Percentiles rank a stretch among this genome's conserved stretches.
phyloP scores from a whole-genome alignment of 2,329 filamentous ascomycete genomes.

The Alternaria angustiovoidea region DNA sequence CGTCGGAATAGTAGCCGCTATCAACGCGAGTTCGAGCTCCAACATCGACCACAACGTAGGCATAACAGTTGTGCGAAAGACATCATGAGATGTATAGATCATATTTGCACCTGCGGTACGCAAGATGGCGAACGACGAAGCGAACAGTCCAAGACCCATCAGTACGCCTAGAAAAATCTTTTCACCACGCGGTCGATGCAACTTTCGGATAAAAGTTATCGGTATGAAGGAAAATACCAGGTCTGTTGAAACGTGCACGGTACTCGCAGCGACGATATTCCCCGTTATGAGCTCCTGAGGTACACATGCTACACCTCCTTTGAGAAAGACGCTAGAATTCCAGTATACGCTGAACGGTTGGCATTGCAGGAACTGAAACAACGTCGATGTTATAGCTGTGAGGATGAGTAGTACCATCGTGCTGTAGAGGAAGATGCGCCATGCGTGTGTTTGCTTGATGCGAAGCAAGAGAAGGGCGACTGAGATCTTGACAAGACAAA shows the following conservation, averaged over 20 bases:
- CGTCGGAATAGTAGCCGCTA: constrained; percentile 39
- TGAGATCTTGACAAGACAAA: constrained; percentile 35
- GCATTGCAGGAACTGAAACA: constrained; percentile 39
- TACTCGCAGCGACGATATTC: constrained; percentile 32
- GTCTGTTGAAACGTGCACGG: constrained; percentile 28
- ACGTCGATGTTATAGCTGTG: constrained; percentile 27
- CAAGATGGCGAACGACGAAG: constrained; percentile 30
- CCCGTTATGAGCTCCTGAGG: constrained; percentile 25
- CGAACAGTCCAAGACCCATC: constrained; percentile 37
- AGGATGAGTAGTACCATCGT: constrained; percentile 28
- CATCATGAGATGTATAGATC: constrained; percentile 25
- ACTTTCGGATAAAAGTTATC: constrained; percentile 32
- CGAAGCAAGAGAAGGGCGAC: constrained; percentile 36
- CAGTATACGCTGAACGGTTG: constrained; percentile 36
- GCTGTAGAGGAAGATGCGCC: constrained; percentile 29
- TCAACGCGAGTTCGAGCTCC: constrained; percentile 38
- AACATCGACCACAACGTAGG: constrained; percentile 34
- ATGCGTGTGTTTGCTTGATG: constrained; percentile 27
- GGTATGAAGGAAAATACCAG: constrained; percentile 33
- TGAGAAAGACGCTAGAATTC: constrained; percentile 27
- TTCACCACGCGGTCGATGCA: constrained; percentile 31
- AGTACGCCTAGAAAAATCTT: constrained; percentile 33
- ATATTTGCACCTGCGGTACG: constrained; percentile 29
- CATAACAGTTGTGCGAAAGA: constrained; percentile 32
- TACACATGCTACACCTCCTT: constrained; percentile 24